Conservation (phyloP, 2,329 filamentous ascomycete species). For the Mycosphaerelloides madeirae region DNA sequence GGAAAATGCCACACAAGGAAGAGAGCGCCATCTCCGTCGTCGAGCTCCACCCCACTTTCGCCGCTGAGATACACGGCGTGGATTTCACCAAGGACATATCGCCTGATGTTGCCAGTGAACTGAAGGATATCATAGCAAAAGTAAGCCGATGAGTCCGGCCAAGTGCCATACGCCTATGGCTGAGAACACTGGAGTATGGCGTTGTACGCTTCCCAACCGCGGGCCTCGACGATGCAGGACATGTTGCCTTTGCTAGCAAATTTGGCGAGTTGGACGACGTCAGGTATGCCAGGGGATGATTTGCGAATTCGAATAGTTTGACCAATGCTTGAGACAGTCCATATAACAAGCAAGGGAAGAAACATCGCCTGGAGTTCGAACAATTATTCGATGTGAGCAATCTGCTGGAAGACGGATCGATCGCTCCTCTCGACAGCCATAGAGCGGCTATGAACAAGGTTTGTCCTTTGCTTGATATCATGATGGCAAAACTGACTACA, state of each 20-base stretch:
- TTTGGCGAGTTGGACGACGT: constrained; percentile 56
- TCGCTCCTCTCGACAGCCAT: constrained; percentile 40
- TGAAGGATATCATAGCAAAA: constrained; percentile 18
- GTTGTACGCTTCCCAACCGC: constrained; percentile 51
- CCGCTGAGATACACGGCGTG: constrained; percentile 13
- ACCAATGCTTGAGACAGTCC: constrained; percentile 29
- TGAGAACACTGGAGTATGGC: constrained; percentile 43
- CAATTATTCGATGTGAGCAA: constrained; percentile 58
- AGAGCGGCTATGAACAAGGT: constrained; percentile 32
- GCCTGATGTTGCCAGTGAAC: constrained; percentile 15
- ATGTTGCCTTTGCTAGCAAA: constrained; percentile 47
- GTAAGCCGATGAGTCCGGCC: constrained; percentile 2
- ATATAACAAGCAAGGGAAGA: constrained; percentile 45
- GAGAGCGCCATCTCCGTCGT: constrained; percentile 10
- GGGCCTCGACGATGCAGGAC: constrained; percentile 46
- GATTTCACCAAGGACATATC: constrained; percentile 15
- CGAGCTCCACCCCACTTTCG: constrained; percentile 15
- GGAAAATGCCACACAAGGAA: constrained; percentile 18
- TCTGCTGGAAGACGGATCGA: constrained; percentile 44
- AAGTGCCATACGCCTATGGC: background rate
- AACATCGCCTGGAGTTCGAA: constrained; percentile 44
- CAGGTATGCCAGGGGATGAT: no score
- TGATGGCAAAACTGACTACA: background rate
- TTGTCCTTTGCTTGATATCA: background rate
- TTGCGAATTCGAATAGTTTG: no score